Base-by-base conservation (phyloP, 2,329 filamentous ascomycete genomes). In the Leptosphaerulina australis region DNA sequence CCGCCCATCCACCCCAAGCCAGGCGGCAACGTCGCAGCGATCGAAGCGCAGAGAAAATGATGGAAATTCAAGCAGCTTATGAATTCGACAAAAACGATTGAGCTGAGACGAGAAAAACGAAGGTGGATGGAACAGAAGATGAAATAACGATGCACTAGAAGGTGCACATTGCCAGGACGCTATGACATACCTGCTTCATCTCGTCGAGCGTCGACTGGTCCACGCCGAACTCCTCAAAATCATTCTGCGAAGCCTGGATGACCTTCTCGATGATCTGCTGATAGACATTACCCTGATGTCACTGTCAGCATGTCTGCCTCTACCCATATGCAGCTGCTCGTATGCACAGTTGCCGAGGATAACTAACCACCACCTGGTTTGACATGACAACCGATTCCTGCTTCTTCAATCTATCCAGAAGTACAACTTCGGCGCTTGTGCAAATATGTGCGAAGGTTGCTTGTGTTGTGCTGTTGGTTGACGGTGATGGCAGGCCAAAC, bases 221-320 rank as follows among this genome's bases (percentile, higher is more conserved):
- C 59, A 97, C 88, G 66, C 94, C 94, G 64, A 88, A 91, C 77
- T 99, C 94, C 74, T 99, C 94, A 72, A 99, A 97, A 76, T 97
- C 94, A 69, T 93, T 89, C 69, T 90, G 84, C 68, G 93, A 97
- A 62, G 72, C 70, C 39, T 66, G 60, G 52, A 79, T 71, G 53
- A 80, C 77, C 66, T 89, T 88, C 64, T 93, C 88, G 75, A 97
- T 90, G 71, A 99, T 91, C 77, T 94, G 90, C 74, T 86, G 81
- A 75, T 97, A 99, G 68, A 97, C 87, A 61, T 79, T 77, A 67
- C 94, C 94, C 79, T 72, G 39, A 14, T 31, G 58, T 64, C 51
- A 63, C 62, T 57, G 67, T 72, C 55, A 71, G 70, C 65, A 56
- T 46, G 48, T 39, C 47, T 56, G 44, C 55, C 47, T 54, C 50